Base-by-base conservation (phyloP, 2,329 filamentous ascomycete genomes). In the Aaosphaeria arxii region DNA sequence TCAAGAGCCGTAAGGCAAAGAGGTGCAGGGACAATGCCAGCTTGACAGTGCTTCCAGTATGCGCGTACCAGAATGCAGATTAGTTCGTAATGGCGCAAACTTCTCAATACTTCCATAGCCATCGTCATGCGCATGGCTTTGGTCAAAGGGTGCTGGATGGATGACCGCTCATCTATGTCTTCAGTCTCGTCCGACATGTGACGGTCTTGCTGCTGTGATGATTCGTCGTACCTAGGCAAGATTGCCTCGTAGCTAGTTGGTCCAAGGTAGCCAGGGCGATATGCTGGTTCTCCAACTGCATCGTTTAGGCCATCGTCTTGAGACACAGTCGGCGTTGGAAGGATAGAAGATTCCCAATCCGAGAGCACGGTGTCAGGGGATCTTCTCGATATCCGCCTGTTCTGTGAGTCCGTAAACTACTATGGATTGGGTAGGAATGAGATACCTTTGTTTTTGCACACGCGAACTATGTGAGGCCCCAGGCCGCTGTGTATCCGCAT, bases 1-100 rank as follows among this genome's bases (percentile, higher is more conserved):
- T 61, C 58, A 39, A 74, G 56, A 5, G 64, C 59, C 35, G 69
- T 62, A 4, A 71, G 49, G 5, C 70, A 55, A 1, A 75, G 53
- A 30, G 67, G 64, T 1, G 62, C 60, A 2, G 72, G 62, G 29
- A 74, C 59, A 5, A 69, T 60, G 2, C 66, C 66, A 6, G 63
- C 58, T 51, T 71, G 63, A 28, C 63, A 66, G 13, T 44, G 49
- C 31, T 56, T 51, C 7, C 54, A 58, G 36, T 65, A 63, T 51
- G 54, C 54, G 11, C 58, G 11, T 0, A 67, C 46, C 2, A 66
- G 50, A 7, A 64, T 59, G 30, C 50, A 52, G 30, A 69, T 64
- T 0, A 57, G 29, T 6, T 51, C 44, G 30, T 62, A 65, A 30
- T 66, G 50, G 2, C 66, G 61, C 28, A 69, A 52, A 17, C 56